Base-by-base conservation (phyloP, 1,284 basidiomycete genomes). In the Neonothopanus nambi region DNA sequence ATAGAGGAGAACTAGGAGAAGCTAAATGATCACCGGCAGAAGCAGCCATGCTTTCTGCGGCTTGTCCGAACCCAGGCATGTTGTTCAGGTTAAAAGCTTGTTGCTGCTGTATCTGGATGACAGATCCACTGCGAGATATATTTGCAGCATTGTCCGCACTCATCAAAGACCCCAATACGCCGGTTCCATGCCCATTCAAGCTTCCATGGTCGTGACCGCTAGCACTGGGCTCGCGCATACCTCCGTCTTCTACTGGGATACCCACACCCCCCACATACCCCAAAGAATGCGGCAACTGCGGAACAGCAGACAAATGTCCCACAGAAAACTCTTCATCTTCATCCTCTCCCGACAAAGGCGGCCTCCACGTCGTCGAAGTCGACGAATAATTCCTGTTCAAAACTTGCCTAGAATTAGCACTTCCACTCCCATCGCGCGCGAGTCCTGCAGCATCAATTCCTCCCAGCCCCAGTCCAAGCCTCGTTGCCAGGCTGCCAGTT, bases 1-100 rank as follows among this genome's bases (percentile, higher is more conserved):
- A n/a, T n/a, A 28, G 13, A 3, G 40, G 49, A 23, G 48, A 45
- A 20, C 37, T 38, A 6, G 37, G 37, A 9, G 37, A 7, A 13
- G 41, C 3, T 9, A 35, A 26, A 37, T 20, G 18, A 11, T 28
- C 17, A 37, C 38, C 12, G 9, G 44, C 15, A 13, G 18, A 40
- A n/a, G 46, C 46, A 36, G 30, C 23, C 45, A 54, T 48, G 18
- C 44, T 49, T 21, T 55, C 54, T 11, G 42, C 54, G 9, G 54
- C 54, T n/a, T 55, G 54, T 11, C 48, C 48, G 17, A 55, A 55
- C 9, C 52, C 52, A 20, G 52, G 46, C 52, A 54, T 54, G 17
- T 48, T 41, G 24, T 44, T 54, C 38, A 26, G 30, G 24, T 17
- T 26, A 13, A 26, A 38, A 1, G 47, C 24, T 24, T 37, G 46